Evolutionary conservation across 2,329 filamentous ascomycete genomes (phyloP), one percentile per base, ranked within the genome.

Genomic region (Colletotrichum gigasporum): DNA sequence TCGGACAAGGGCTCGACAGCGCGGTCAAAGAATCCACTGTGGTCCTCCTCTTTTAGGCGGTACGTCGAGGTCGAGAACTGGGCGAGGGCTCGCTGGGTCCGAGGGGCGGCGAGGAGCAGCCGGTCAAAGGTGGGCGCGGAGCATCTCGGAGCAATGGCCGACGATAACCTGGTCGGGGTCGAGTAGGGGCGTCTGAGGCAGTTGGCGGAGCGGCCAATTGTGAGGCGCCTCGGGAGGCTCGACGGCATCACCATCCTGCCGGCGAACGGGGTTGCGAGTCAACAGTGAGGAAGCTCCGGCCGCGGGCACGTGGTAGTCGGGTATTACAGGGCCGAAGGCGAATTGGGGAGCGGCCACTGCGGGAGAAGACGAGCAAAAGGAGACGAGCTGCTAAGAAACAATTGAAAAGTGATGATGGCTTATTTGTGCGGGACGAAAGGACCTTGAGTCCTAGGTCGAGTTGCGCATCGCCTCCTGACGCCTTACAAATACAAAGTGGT

Each of bases 11-110:
- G 80, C 67, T 85, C 82, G 20, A 80, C 75, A 5, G 80, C 70
- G 7, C 79, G 78, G 67, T 87, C 82, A 63, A 87, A 85, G 68
- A 86, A 86, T 18, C 80, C 79, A 39, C 61, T 78, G 73, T 78
- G 76, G 48, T 76, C 77, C 41, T 80, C 76, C 52, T 79, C 80
- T 37, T 70, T 67, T 28, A 77, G 63, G 34, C 69, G 65, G 42
- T 69, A 68, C 56, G 71, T 68, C 26, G 73, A 72, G 18, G 78
- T 80, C 22, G 78, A 79, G 68, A 81, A 81, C 18, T 70, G 65
- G 5, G 76, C 75, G 24, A 69, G 63, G 28, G 70, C 59, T 53
- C 73, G 69, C 45, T 72, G 71, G 42, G 71, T 70, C 42, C 71
- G 71, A 44, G 71, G 57, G 44, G 69, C 61, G 50, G 73, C 74